Evolutionary conservation across 2,329 filamentous ascomycete species (phyloP).

Genomic region (Neonectria faginata): DNA sequence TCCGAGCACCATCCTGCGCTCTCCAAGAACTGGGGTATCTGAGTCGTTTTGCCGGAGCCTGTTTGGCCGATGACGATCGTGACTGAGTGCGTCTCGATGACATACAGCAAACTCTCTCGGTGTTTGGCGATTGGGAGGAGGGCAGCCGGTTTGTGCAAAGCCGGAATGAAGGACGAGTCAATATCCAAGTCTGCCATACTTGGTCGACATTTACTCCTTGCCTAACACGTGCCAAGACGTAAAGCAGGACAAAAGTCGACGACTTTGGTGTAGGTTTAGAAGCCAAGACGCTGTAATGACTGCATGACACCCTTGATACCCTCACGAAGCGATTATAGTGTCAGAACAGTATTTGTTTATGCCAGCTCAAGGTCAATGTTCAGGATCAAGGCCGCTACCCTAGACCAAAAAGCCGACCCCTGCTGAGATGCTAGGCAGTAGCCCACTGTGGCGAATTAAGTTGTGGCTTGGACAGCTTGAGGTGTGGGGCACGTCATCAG

Average conservation of each 20-base stretch:
- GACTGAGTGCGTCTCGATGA: constrained; percentile 85
- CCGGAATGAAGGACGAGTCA: constrained; percentile 75
- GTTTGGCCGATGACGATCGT: constrained; percentile 94
- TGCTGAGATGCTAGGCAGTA: constrained; percentile 18
- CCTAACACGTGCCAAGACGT: background rate
- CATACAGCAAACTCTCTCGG: constrained; percentile 81
- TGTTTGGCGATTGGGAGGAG: constrained; percentile 90
- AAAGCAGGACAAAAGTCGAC: background rate
- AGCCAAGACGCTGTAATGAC: background rate
- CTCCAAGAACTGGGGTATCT: constrained; percentile 92
- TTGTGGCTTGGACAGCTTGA: constrained; percentile 42
- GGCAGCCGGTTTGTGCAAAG: constrained; percentile 85
- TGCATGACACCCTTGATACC: background rate
- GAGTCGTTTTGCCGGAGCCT: constrained; percentile 94
- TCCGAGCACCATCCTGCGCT: constrained; percentile 88
- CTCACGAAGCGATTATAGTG: constrained; percentile 3
- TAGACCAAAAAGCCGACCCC: constrained; percentile 9
- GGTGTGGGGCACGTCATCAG: constrained; percentile 55
- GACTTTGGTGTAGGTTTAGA: background rate
- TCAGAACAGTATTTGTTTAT: background rate
- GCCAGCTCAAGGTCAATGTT: background rate
- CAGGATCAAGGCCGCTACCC: constrained; percentile 11
- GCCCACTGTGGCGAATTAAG: constrained; percentile 40
- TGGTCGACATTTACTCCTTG: background rate
- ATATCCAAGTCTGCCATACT: constrained; percentile 69